Conservation (phyloP, 2,329 filamentous ascomycete species). For the Alternaria longipes region DNA sequence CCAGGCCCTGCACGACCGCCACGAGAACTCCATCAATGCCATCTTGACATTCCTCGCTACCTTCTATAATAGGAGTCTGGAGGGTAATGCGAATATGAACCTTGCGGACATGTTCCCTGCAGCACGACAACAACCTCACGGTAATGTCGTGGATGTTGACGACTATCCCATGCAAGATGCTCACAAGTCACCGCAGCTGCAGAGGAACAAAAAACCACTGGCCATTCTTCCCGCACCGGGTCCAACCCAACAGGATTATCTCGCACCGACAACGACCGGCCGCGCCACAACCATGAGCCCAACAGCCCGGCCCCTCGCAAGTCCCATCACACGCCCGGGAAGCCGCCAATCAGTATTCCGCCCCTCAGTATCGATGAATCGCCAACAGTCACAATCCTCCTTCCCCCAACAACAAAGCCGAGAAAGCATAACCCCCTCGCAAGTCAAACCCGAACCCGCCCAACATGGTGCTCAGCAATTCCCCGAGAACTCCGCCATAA, state of each 20-base stretch:
- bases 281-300: slow-evolving; percentile 48
- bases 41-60: slow-evolving; percentile 97
- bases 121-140: slow-evolving; percentile 64
- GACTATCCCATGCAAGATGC: slow-evolving; percentile 58
- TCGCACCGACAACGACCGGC: slow-evolving; percentile 27
- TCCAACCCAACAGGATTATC: slow-evolving; percentile 39
- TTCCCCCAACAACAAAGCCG: slow-evolving; percentile 19
- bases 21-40: slow-evolving; percentile 98
- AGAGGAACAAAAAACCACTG: slow-evolving; percentile 49
- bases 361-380: slow-evolving; percentile 27
- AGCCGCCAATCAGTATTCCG: slow-evolving; percentile 37
- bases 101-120: slow-evolving; percentile 85
- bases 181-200: slow-evolving; percentile 47
- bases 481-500: slow-evolving; percentile 58
- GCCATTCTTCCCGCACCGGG: slow-evolving; percentile 47
- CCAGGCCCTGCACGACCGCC: slow-evolving; percentile 91
- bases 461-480: slow-evolving; percentile 29
- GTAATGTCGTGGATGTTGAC: slow-evolving; percentile 70
- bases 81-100: slow-evolving; percentile 80
- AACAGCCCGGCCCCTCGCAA: slow-evolving; percentile 36
- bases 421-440: slow-evolving; percentile 31
- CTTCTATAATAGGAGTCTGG: slow-evolving; percentile 92
- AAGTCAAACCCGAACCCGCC: slow-evolving; percentile 54
- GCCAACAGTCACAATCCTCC: slow-evolving; percentile 23
- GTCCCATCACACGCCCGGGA: slow-evolving; percentile 34